These are phyloP conservation scores for Lagenaria siceraria DNA, from an alignment of 306 rosid species.

Conservation along the genomic window DNA sequence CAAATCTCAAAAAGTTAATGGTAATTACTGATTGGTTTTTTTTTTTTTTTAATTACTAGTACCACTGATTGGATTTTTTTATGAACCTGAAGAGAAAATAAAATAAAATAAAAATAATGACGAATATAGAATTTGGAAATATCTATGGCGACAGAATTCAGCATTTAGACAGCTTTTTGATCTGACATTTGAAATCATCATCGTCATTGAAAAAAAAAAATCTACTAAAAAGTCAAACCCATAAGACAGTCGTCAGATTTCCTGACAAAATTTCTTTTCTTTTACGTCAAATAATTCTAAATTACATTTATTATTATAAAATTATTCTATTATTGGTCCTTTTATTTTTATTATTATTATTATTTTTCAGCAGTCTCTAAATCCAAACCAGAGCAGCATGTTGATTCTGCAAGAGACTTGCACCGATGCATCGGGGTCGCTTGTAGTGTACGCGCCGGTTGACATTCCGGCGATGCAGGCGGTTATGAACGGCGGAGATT, in stretches of 20 bases:
- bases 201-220: neutral
- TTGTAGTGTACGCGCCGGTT: slow-evolving; percentile 95
- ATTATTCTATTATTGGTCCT: neutral
- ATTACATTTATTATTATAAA: too few relatives aligned
- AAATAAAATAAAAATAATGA: slow-evolving; percentile 4
- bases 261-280: neutral
- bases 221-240: slow-evolving; percentile 37
- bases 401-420: slow-evolving; percentile 81
- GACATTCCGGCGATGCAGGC: slow-evolving; percentile 98
- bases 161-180: slow-evolving; percentile 6
- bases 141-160: slow-evolving; percentile 22
- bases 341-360: neutral
- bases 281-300: neutral
- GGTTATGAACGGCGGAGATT: slow-evolving; percentile 94
- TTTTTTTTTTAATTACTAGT: too few relatives aligned
- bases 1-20: too few relatives aligned
- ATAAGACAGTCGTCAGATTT: slow-evolving; percentile 25
- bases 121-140: slow-evolving; percentile 43
- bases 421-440: slow-evolving; percentile 78
- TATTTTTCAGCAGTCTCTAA: slow-evolving; percentile 42
- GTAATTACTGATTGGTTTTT: too few relatives aligned
- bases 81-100: neutral
- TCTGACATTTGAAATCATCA: neutral
- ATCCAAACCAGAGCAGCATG: slow-evolving; percentile 86
- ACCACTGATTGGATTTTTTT: slow-evolving; percentile 5